A percentile compares a stretch with the other conserved stretches of the same genome.
Conservation (phyloP, 2,329 filamentous ascomycete genomes). For the Hypoxylon rubiginosum region DNA sequence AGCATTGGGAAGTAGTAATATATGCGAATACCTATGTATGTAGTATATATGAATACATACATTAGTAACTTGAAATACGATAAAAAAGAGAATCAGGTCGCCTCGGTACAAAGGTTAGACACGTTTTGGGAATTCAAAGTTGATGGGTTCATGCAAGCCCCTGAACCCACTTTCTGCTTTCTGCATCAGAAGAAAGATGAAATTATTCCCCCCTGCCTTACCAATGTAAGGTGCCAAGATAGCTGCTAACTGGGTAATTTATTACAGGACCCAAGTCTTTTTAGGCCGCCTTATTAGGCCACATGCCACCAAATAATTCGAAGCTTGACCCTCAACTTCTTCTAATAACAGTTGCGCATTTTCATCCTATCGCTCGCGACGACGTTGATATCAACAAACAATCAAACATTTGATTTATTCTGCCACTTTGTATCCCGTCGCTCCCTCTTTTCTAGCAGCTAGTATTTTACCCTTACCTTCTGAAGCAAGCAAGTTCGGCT, state of each 20-base stretch:
- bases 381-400: too few relatives aligned
- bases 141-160: conserved; percentile 37
- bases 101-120: conserved; percentile 39
- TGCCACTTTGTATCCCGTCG: neutral
- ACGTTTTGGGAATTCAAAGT: conserved; percentile 21
- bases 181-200: conserved; percentile 19
- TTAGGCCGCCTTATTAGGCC: conserved; percentile 24
- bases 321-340: conserved; percentile 5
- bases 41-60: too few relatives aligned
- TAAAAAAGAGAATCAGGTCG: conserved; percentile 15
- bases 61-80: neutral
- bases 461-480: neutral
- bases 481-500: neutral
- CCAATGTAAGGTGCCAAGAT: too few relatives aligned
- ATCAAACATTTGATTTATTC: neutral
- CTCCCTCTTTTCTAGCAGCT: neutral
- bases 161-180: conserved; percentile 35
- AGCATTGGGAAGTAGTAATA: neutral
- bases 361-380: neutral
- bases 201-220: conserved; percentile 20
- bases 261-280: conserved; percentile 36
- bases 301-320: conserved; percentile 8
- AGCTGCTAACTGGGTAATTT: conserved; percentile 39
- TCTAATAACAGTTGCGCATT: neutral
- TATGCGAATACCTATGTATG: neutral